Conservation (phyloP, 768 basidiomycete species). For the Mycena galopus region DNA sequence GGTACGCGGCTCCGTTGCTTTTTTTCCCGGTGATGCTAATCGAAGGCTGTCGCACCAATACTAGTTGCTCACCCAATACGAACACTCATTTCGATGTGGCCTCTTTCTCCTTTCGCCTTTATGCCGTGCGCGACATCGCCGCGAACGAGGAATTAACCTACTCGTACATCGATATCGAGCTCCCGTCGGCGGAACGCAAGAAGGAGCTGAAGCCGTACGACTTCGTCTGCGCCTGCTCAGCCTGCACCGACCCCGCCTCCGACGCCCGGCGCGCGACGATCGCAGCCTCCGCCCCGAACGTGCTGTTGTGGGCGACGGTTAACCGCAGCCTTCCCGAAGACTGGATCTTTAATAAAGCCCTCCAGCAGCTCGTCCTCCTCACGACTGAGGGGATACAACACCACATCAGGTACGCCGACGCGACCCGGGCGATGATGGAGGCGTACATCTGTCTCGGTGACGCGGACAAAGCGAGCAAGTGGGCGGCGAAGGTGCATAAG, state of each 20-base stretch:
- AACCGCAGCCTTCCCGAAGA: slow-evolving; percentile 34
- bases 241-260: slow-evolving; percentile 42
- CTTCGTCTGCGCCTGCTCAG: slow-evolving; percentile 48
- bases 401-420: background rate
- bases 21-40: background rate
- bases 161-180: slow-evolving; percentile 39
- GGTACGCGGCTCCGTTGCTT: slow-evolving; percentile 37
- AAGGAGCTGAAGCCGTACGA: slow-evolving; percentile 44
- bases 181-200: slow-evolving; percentile 41
- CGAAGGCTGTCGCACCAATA: too few species aligned
- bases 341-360: slow-evolving; percentile 4
- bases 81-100: slow-evolving; percentile 37
- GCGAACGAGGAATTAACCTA: slow-evolving; percentile 50
- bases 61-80: slow-evolving; percentile 41
- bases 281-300: slow-evolving; percentile 41
- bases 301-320: slow-evolving; percentile 42
- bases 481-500: slow-evolving; percentile 1
- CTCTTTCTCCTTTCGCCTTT: slow-evolving; percentile 46
- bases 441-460: slow-evolving; percentile 10
- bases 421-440: background rate
- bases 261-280: slow-evolving; percentile 19
- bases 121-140: slow-evolving; percentile 45
- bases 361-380: slow-evolving; percentile 12
- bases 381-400: slow-evolving; percentile 13
- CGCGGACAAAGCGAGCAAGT: slow-evolving; percentile 15